Conservation (phyloP, 495 filamentous ascomycete genomes). For the Pyronema omphalodes region DNA sequence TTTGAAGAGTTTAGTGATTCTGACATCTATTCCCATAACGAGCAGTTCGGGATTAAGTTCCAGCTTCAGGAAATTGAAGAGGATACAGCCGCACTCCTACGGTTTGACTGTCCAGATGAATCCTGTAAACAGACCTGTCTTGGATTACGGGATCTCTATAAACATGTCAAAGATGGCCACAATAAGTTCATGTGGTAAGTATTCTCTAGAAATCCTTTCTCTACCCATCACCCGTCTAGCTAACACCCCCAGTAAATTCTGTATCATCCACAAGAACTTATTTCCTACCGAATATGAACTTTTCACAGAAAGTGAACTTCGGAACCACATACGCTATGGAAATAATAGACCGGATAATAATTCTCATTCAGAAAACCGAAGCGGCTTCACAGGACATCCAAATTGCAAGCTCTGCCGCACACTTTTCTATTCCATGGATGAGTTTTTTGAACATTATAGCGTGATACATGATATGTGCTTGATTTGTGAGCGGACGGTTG, state of each 20-base stretch:
- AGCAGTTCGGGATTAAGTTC: slow-evolving; percentile 75
- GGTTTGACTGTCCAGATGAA: slow-evolving; percentile 80
- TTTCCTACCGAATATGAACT: slow-evolving; percentile 95
- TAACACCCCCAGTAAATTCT: slow-evolving; percentile 46
- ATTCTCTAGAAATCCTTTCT: background rate
- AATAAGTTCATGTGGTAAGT: slow-evolving; percentile 69
- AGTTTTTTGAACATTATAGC: slow-evolving; percentile 80
- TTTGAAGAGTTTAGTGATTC: slow-evolving; percentile 60
- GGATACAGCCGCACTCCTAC: slow-evolving; percentile 70
- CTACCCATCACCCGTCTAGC: background rate
- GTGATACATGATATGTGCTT: slow-evolving; percentile 87
- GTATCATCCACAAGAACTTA: slow-evolving; percentile 86
- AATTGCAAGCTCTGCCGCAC: slow-evolving; percentile 81
- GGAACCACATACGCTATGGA: slow-evolving; percentile 72
- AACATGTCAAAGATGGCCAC: slow-evolving; percentile 68
- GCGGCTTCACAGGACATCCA: slow-evolving; percentile 88
- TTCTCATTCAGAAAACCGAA: slow-evolving; percentile 80
- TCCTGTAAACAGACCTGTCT: slow-evolving; percentile 77
- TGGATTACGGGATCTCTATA: slow-evolving; percentile 82
- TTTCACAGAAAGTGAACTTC: slow-evolving; percentile 61
- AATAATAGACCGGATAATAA: slow-evolving; percentile 84
- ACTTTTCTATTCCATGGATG: slow-evolving; percentile 88
- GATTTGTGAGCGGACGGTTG: slow-evolving; percentile 61
- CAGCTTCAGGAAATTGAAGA: slow-evolving; percentile 69
- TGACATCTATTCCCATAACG: slow-evolving; percentile 58